These are phyloP conservation scores for Lactarius pseudohatsudake DNA, from an alignment of 768 basidiomycete species.

Conservation along the genomic window DNA sequence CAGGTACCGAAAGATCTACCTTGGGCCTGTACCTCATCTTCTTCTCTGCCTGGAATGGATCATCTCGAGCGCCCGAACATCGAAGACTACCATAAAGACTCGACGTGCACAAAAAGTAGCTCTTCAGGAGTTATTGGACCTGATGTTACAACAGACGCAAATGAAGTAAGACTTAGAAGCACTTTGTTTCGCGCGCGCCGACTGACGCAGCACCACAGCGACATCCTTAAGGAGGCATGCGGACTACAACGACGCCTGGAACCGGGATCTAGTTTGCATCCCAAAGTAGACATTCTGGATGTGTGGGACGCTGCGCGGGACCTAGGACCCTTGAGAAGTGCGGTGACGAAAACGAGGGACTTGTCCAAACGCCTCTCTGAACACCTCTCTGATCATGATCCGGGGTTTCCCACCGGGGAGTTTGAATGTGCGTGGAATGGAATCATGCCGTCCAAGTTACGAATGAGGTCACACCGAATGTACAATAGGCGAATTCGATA, in stretches of 20 bases:
- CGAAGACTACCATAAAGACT: slow-evolving; percentile 5
- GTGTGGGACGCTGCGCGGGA: slow-evolving; percentile 9
- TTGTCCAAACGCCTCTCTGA: slow-evolving; percentile 5
- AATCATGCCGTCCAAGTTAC: slow-evolving; percentile 16
- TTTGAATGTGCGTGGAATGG: slow-evolving; percentile 20
- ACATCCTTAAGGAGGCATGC: slow-evolving; percentile 2
- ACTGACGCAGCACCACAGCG: background rate
- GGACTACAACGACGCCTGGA: slow-evolving; percentile 5
- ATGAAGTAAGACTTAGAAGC: background rate
- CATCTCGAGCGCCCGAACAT: background rate
- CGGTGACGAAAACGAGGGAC: slow-evolving; percentile 9
- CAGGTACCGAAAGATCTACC: slow-evolving; percentile 16
- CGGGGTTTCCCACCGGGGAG: background rate
- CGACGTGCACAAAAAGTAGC: background rate
- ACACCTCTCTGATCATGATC: too few species aligned
- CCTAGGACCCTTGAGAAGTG: slow-evolving; percentile 6
- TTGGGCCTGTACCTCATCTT: slow-evolving; percentile 24
- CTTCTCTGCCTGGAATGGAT: slow-evolving; percentile 22
- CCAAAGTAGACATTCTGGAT: background rate
- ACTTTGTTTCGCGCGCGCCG: background rate
- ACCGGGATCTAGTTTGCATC: slow-evolving; percentile 1
- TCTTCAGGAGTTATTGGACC: slow-evolving; percentile 9
- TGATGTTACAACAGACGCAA: background rate
- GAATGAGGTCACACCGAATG: background rate
- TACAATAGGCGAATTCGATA: background rate